Conservation (phyloP, 2,329 filamentous ascomycete genomes). For the Conoideocrella luteorostrata region DNA sequence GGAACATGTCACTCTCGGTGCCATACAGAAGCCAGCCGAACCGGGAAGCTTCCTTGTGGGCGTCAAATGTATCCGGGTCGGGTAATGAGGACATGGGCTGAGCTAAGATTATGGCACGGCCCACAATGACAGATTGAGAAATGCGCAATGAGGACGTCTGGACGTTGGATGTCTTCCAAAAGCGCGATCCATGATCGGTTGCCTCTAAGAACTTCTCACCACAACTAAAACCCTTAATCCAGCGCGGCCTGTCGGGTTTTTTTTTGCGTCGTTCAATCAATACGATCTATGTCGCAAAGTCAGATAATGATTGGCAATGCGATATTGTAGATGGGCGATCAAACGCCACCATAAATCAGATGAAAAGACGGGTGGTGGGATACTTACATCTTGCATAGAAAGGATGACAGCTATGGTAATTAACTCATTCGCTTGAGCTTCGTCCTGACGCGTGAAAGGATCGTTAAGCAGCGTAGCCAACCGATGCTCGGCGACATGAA, state of each 20-base stretch:
- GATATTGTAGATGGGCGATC: too few species aligned
- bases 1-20: constrained; percentile 24
- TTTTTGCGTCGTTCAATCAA: constrained; percentile 29
- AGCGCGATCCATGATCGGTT: constrained; percentile 30
- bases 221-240: constrained; percentile 30
- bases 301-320: neutral
- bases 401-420: constrained; percentile 31
- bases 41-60: constrained; percentile 21
- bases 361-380: neutral
- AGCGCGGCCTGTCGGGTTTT: constrained; percentile 26
- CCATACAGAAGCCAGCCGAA: constrained; percentile 35
- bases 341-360: too few species aligned
- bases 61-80: constrained; percentile 20
- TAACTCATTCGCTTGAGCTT: constrained; percentile 23
- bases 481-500: constrained; percentile 23
- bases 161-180: constrained; percentile 27
- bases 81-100: constrained; percentile 31
- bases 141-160: constrained; percentile 28
- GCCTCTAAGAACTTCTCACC: constrained; percentile 27
- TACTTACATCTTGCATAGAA: constrained; percentile 34
- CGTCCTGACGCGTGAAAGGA: constrained; percentile 15
- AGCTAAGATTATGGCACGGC: constrained; percentile 31
- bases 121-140: constrained; percentile 33
- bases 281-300: constrained; percentile 22
- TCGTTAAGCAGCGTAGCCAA: constrained; percentile 22